A percentile compares a stretch with the other conserved stretches of the same genome.
These are phyloP conservation scores for Voacanga thouarsii DNA, from an alignment of 257 asterid species.

Conservation along the genomic window DNA sequence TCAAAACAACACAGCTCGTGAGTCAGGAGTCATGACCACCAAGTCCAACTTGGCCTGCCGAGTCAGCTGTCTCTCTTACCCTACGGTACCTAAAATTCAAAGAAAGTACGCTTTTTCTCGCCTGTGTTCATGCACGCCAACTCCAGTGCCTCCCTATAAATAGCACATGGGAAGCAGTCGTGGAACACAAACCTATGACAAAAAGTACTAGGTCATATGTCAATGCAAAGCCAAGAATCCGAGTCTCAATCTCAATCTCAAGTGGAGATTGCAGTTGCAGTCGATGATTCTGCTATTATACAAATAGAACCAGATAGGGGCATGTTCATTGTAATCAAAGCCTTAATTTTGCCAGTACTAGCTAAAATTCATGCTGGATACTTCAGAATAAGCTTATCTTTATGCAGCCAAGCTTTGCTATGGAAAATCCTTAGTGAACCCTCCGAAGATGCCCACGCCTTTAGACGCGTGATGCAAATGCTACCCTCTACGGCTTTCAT, in stretches of 20 bases:
- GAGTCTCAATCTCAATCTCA: not conserved
- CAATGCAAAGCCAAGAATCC: not conserved
- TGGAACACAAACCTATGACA: not conserved
- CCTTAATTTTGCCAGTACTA: not conserved
- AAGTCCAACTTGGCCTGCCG: constrained; percentile 9
- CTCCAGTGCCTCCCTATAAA: not conserved
- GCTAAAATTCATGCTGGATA: constrained; percentile 36
- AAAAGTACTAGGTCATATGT: not conserved
- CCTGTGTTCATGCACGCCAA: not conserved
- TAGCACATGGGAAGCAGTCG: too few species aligned
- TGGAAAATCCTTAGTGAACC: constrained; percentile 43
- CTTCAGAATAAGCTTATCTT: constrained; percentile 41
- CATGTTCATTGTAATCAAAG: not conserved
- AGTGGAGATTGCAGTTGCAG: not conserved
- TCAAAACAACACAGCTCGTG: not conserved
- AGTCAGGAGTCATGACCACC: not conserved
- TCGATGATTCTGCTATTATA: not conserved
- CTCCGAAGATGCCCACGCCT: constrained; percentile 7
- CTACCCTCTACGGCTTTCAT: constrained; percentile 36
- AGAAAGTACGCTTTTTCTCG: not conserved
- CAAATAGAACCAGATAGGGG: not conserved
- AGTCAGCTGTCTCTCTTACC: not conserved
- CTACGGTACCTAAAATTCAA: not conserved
- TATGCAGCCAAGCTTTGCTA: constrained; percentile 41
- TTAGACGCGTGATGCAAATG: constrained; percentile 13